Evolutionary conservation across 305 asterid species (phyloP).

Genomic region (Fraxinus floribunda): DNA sequence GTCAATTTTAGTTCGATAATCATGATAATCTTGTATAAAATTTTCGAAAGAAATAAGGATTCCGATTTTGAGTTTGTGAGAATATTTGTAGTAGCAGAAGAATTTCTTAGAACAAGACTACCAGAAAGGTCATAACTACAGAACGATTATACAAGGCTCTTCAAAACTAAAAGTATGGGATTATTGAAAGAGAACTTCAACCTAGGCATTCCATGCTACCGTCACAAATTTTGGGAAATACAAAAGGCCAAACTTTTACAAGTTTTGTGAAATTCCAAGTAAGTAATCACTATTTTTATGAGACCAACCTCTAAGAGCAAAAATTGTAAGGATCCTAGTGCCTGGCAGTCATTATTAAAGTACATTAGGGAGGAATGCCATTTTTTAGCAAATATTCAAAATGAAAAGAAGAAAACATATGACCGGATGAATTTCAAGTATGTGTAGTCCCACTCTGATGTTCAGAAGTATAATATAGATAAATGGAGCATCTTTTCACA

Average conservation of each 20-base stretch:
- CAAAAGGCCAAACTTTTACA: background rate
- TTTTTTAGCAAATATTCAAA: background rate
- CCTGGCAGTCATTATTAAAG: background rate
- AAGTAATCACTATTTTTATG: background rate
- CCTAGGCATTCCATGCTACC: background rate
- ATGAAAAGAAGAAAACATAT: background rate
- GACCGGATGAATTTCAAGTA: background rate
- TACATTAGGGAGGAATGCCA: background rate
- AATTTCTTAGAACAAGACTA: background rate
- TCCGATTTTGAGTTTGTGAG: background rate
- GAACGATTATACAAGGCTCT: background rate
- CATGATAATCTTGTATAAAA: background rate
- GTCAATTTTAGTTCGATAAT: conserved; percentile 29
- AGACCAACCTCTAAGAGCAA: background rate
- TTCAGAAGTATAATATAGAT: background rate
- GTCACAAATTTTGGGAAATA: background rate
- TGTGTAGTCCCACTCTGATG: background rate
- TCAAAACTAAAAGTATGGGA: background rate
- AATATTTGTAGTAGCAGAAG: background rate
- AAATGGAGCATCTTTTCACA: background rate
- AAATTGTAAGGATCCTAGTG: background rate
- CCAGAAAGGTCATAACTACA: background rate
- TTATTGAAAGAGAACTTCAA: background rate
- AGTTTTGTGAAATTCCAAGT: background rate
- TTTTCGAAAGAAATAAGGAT: background rate